A percentile compares a stretch with the other conserved stretches of the same genome.
Evolutionary conservation across 2,329 filamentous ascomycete genomes (phyloP).

Genomic region (Scleromitrula shiraiana): DNA sequence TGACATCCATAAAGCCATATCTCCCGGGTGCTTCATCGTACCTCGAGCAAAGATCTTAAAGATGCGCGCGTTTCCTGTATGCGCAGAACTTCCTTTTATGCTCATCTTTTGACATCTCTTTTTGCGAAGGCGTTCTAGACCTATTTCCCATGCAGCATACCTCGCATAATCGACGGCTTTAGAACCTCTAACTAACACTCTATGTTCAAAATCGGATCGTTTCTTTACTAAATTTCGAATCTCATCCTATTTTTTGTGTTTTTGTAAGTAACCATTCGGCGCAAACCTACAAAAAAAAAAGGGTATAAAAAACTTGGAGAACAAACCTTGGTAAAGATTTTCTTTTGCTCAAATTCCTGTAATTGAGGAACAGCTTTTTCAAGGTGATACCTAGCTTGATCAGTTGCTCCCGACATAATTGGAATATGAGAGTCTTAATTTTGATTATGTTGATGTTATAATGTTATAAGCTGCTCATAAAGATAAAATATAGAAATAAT

Average conservation of each 20-base stretch:
- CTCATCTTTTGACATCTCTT: slow-evolving; percentile 78
- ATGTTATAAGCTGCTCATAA: too few relatives aligned
- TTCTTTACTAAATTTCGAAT: slow-evolving; percentile 84
- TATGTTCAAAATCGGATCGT: slow-evolving; percentile 88
- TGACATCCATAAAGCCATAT: slow-evolving; percentile 76
- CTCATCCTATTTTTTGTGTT: slow-evolving; percentile 55
- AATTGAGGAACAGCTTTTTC: slow-evolving; percentile 89
- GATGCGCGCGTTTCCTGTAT: slow-evolving; percentile 72
- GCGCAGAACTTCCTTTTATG: slow-evolving; percentile 57
- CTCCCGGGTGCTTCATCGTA: slow-evolving; percentile 75
- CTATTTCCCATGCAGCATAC: slow-evolving; percentile 68
- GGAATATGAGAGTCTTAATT: background rate
- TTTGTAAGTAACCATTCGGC: background rate
- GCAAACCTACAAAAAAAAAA: background rate
- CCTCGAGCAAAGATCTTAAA: slow-evolving; percentile 86
- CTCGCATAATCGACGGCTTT: slow-evolving; percentile 71
- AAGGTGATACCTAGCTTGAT: slow-evolving; percentile 92
- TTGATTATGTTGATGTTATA: too few relatives aligned
- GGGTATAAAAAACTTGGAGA: slow-evolving; percentile 10
- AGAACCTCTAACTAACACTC: slow-evolving; percentile 73
- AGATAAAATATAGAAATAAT: too few relatives aligned
- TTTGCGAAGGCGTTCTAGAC: slow-evolving; percentile 65
- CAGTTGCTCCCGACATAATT: slow-evolving; percentile 72
- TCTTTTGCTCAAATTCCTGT: slow-evolving; percentile 84
- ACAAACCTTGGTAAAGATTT: slow-evolving; percentile 72